Evolutionary conservation across 768 basidiomycete species (phyloP).

Genomic region (Leccinellum luteum): DNA sequence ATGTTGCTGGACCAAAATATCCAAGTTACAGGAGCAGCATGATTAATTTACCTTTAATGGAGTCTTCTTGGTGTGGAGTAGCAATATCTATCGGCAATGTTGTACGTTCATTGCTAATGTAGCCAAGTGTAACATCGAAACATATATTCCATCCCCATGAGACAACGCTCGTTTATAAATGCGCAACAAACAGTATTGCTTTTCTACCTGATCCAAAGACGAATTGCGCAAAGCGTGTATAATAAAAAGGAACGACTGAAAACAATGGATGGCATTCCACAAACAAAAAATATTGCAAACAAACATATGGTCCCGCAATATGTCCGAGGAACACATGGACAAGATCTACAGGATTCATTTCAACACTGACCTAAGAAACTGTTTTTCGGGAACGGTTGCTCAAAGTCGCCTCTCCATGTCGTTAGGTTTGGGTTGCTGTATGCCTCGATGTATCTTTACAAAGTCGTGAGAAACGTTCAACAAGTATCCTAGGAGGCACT

Average conservation of each 20-base stretch:
- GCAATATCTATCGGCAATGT: constrained; percentile 26
- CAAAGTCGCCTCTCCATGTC: constrained; percentile 65
- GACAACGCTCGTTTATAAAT: constrained; percentile 1
- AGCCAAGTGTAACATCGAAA: constrained; percentile 11
- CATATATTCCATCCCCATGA: neutral
- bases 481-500: constrained; percentile 15
- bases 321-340: constrained; percentile 7
- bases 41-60: constrained; percentile 14
- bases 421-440: constrained; percentile 82
- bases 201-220: constrained; percentile 1
- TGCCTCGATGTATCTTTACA: constrained; percentile 54
- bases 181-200: constrained; percentile 9
- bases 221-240: constrained; percentile 10
- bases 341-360: constrained; percentile 10
- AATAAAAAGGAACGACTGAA: constrained; percentile 18
- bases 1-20: constrained; percentile 31
- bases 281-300: constrained; percentile 3
- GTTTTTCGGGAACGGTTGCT: constrained; percentile 70
- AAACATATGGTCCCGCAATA: neutral
- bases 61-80: constrained; percentile 19
- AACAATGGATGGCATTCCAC: constrained; percentile 18
- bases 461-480: constrained; percentile 2
- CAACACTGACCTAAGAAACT: constrained; percentile 58
- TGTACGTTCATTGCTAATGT: constrained; percentile 28
- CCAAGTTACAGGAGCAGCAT: constrained; percentile 12